phyloP scores from a whole-genome alignment of 768 basidiomycete genomes.

The Podaxis sp. region DNA sequence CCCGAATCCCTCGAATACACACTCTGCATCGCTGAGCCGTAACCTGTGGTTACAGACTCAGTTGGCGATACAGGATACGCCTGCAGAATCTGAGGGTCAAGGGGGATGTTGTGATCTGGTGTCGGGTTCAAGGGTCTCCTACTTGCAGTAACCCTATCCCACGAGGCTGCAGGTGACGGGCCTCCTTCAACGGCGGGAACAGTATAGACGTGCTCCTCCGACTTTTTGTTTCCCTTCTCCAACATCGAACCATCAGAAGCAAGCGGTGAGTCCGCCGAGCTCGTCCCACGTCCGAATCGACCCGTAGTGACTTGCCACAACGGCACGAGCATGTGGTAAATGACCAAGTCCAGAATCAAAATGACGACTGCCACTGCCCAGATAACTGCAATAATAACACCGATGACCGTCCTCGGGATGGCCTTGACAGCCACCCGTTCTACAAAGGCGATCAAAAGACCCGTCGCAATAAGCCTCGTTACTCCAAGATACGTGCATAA shows the following conservation, averaged over 20 bases:
- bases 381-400: constrained; percentile 68
- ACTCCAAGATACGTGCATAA: constrained; percentile 66
- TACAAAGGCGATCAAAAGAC: constrained; percentile 75
- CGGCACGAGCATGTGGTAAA: constrained; percentile 42
- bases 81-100: constrained; percentile 40
- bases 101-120: constrained; percentile 40
- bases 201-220: neutral
- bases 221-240: constrained; percentile 32
- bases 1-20: constrained; percentile 33
- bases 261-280: constrained; percentile 17
- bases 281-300: neutral
- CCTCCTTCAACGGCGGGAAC: neutral
- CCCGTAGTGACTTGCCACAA: constrained; percentile 20
- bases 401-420: constrained; percentile 82
- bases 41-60: constrained; percentile 24
- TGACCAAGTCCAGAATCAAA: constrained; percentile 62
- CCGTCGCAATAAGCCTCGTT: constrained; percentile 67
- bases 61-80: constrained; percentile 48
- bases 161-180: constrained; percentile 11
- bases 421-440: constrained; percentile 59
- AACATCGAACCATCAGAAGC: constrained; percentile 34
- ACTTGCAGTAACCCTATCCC: constrained; percentile 16
- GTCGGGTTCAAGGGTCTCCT: constrained; percentile 52
- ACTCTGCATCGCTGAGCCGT: constrained; percentile 29
- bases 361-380: constrained; percentile 70